Base-by-base conservation (phyloP, 805 yeast species). In the Naumovozyma baii region DNA sequence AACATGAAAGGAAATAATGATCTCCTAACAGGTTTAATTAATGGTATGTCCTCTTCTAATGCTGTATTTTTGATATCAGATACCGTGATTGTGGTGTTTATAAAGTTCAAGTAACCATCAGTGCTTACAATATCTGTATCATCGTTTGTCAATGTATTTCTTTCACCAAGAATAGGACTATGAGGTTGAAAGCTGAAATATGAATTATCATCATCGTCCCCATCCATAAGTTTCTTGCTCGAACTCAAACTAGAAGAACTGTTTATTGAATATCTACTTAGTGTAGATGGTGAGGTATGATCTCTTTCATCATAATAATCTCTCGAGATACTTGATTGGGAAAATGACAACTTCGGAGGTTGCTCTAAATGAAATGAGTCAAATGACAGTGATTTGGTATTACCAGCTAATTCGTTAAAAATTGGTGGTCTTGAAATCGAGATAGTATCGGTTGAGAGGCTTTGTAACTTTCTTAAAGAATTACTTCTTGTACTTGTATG, bases 401-500 rank as follows among this genome's bases (percentile, higher is more conserved):
- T 29, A 13, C 31, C 13, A 29, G 15, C 9, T 9, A 14, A 8
- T 8, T 29, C 15, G 14, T 29, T 29, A 8, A 29, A 29, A 29
- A 29, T 5, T 29, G n/a, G n/a, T n/a, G n/a, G n/a, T n/a, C n/a
- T n/a, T n/a, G n/a, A n/a, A n/a, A 22, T 7, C 9, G 26, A 22
- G 26, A 22, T 7, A 7, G 26, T 22, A 7, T 22, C 26, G 10
- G 26, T 29, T 5, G 53, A 43, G 7, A 48, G 41, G 7, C 51
- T 42, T 10, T 46, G 34, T 28, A 51, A 33, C 34, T 45, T 45
- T 13, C 43, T 42, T 39, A 57, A 51, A 2, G 72, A 66, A 14
- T 63, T 60, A 8, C 61, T 67, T 46, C 57, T 55, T 2, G 65
- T 55, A 3, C 52, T 43, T 16, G 55, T 40, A 33, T 57, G 57